phyloP scores from a whole-genome alignment of 768 basidiomycete species.

The Auriscalpium orientale region DNA sequence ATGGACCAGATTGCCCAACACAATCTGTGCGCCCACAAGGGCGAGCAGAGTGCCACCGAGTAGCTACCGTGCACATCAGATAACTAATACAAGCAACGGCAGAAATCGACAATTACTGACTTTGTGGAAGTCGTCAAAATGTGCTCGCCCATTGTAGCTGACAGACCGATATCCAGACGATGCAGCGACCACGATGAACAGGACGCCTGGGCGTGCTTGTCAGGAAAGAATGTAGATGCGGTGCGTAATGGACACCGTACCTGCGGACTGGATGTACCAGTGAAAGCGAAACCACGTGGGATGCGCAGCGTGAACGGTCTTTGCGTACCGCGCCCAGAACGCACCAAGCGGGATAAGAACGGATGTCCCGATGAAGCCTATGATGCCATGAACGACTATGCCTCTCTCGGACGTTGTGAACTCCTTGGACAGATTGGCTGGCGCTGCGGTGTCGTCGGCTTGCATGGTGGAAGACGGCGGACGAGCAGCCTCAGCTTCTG shows the following conservation, averaged over 20 bases:
- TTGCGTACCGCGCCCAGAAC: conserved; percentile 45
- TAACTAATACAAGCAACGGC: too few species aligned
- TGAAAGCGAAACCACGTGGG: neutral
- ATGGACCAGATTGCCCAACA: conserved; percentile 19
- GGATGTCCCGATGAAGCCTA: conserved; percentile 46
- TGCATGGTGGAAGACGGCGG: too few species aligned
- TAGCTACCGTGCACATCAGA: too few species aligned
- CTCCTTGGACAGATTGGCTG: conserved; percentile 10
- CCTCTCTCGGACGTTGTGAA: conserved; percentile 29
- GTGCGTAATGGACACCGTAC: neutral
- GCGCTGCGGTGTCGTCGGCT: conserved; percentile 18
- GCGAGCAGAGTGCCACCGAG: too few species aligned
- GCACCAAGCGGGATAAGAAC: conserved; percentile 52
- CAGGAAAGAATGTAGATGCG: neutral
- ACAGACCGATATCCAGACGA: conserved; percentile 20
- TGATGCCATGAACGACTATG: conserved; percentile 44
- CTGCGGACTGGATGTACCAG: neutral
- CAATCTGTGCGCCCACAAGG: too few species aligned
- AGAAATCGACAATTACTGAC: conserved; percentile 19
- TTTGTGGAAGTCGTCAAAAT: conserved; percentile 43
- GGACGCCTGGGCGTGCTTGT: neutral
- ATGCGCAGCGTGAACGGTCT: conserved; percentile 15
- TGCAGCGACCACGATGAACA: neutral
- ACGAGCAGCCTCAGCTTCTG: too few species aligned
- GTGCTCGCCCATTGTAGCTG: conserved; percentile 11